phyloP scores from a whole-genome alignment of 495 filamentous ascomycete species.

The Amorphotheca resinae region DNA sequence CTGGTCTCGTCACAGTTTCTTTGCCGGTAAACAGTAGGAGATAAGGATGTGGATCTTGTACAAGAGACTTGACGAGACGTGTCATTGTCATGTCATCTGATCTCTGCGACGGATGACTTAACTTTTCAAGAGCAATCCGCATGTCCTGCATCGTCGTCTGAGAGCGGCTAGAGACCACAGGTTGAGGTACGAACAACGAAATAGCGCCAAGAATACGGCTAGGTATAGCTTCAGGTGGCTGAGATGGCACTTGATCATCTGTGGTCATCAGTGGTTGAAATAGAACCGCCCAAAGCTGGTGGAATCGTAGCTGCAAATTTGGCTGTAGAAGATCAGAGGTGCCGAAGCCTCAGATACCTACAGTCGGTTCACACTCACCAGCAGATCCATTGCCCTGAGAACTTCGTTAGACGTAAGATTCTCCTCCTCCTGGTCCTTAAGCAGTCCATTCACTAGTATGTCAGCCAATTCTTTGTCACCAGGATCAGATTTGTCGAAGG shows the following conservation, averaged over 20 bases:
- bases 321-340: neutral
- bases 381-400: neutral
- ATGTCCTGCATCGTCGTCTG: neutral
- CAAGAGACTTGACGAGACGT: neutral
- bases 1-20: neutral
- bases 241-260: neutral
- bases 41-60: neutral
- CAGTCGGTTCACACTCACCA: neutral
- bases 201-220: neutral
- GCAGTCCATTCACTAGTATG: neutral
- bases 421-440: neutral
- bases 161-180: neutral
- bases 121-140: neutral
- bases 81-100: neutral
- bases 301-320: conserved; percentile 1
- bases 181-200: neutral
- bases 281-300: conserved; percentile 1
- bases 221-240: neutral
- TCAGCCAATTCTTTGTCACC: neutral
- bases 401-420: neutral
- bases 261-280: neutral
- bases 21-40: neutral
- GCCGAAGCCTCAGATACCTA: neutral
- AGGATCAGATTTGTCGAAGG: neutral
- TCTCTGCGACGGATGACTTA: neutral